These are phyloP conservation scores for Trichoderma koningiopsis DNA, from an alignment of 2,329 filamentous ascomycete species.

Conservation along the genomic window DNA sequence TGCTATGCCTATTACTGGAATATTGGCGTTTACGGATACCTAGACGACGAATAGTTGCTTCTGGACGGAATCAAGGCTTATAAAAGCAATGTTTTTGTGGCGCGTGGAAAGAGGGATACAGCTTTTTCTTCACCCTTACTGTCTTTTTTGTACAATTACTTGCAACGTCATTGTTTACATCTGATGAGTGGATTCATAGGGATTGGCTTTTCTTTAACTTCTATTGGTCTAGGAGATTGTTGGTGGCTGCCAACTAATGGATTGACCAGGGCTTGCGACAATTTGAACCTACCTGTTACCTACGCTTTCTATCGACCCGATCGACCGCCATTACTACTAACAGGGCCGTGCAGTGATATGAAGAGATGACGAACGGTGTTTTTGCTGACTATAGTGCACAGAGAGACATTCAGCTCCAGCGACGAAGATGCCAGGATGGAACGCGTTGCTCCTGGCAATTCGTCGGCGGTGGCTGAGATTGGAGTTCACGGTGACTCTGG, in stretches of 20 bases:
- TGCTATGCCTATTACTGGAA: constrained; percentile 9
- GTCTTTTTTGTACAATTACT: constrained; percentile 29
- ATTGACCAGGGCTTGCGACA: constrained; percentile 11
- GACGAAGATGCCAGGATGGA: background rate
- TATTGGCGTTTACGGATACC: constrained; percentile 24
- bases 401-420: background rate
- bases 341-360: constrained; percentile 34
- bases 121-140: background rate
- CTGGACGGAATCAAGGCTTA: constrained; percentile 17
- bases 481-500: constrained; percentile 25
- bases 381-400: constrained; percentile 13
- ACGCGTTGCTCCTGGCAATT: background rate
- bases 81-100: background rate
- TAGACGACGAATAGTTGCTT: constrained; percentile 11
- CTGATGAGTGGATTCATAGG: background rate
- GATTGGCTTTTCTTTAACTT: constrained; percentile 2
- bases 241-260: constrained; percentile 15
- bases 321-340: constrained; percentile 20
- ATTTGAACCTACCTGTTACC: constrained; percentile 20
- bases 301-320: constrained; percentile 9
- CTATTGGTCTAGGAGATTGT: background rate
- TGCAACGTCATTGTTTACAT: constrained; percentile 30
- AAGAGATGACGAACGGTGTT: background rate
- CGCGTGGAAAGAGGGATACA: background rate
- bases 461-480: constrained; percentile 15